Conservation (phyloP, 2,329 filamentous ascomycete genomes). For the Sclerotinia borealis region DNA sequence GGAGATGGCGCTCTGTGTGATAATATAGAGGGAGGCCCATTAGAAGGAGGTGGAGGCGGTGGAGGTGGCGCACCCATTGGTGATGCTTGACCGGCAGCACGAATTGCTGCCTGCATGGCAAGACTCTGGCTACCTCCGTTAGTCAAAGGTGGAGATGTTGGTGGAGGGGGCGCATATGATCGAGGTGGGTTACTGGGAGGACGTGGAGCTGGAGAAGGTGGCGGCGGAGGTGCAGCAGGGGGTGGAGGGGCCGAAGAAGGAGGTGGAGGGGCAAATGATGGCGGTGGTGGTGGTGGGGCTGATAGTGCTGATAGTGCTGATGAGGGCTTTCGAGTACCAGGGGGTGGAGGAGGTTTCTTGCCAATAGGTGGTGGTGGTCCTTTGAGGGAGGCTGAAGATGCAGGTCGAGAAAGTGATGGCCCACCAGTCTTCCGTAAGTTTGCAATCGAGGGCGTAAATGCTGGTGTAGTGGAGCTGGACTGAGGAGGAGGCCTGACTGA, state of each 20-base stretch:
- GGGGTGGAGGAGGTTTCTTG: slow-evolving; percentile 65
- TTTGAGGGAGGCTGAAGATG: slow-evolving; percentile 54
- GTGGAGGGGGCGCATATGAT: slow-evolving; percentile 27
- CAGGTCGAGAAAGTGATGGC: slow-evolving; percentile 47
- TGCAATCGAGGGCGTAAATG: slow-evolving; percentile 49
- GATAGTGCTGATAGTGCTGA: slow-evolving; percentile 29
- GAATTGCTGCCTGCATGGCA: slow-evolving; percentile 40
- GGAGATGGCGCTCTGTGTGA: slow-evolving; percentile 36
- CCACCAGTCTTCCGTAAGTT: slow-evolving; percentile 53
- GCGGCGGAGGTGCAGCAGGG: slow-evolving; percentile 30
- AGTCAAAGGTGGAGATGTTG: slow-evolving; percentile 34
- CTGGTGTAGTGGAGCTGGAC: slow-evolving; percentile 41
- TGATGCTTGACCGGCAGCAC: slow-evolving; percentile 39
- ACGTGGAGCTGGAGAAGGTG: slow-evolving; percentile 33
- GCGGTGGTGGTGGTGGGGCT: slow-evolving; percentile 34
- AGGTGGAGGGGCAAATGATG: slow-evolving; percentile 27
- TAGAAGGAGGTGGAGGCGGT: slow-evolving; percentile 32
- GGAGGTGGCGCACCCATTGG: slow-evolving; percentile 35
- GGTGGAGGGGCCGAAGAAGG: slow-evolving; percentile 33
- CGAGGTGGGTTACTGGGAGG: slow-evolving; percentile 33
- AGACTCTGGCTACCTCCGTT: slow-evolving; percentile 33
- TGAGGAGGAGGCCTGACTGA: slow-evolving; percentile 38
- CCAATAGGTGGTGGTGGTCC: slow-evolving; percentile 73
- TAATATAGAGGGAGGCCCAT: slow-evolving; percentile 34
- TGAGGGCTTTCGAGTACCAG: slow-evolving; percentile 53